Base-by-base conservation (phyloP, 345 rosid genomes). In the Pseudoturritis turrita region DNA sequence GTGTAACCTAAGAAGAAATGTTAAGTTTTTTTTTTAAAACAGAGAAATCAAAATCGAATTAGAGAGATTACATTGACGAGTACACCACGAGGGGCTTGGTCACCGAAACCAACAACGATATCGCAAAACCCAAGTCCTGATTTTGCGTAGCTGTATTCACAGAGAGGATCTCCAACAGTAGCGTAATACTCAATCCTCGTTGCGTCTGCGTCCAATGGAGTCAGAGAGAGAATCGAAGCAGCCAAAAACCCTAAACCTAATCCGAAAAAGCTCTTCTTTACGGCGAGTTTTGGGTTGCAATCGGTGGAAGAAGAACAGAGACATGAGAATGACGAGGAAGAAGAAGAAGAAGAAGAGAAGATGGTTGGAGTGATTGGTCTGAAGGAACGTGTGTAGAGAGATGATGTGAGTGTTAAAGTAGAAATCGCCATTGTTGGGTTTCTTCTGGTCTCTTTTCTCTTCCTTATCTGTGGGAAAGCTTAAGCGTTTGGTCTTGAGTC, bases 41-140 rank as follows among this genome's bases (percentile, higher is more conserved):
- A 59, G 25, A 31, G 31, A 39, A 51, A 13, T 11, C 4, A 23
- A 6, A 14, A 66, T 44, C 18, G 55, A 62, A 12, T 1, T 6
- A 29, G 26, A 64, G 14, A 36, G 29, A 26, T 36, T 63, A 93
- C 97, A 72, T 91, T 88, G 78, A 94, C 78, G 53, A 94, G 92
- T 77, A 85, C 86, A 29, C 82, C 89, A 68, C 84, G 85, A 0
- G 97, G 97, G n/a, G 86, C 97, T 75, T 81, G 82, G 37, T 40
- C 81, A 21, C 97, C 96, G 31, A 81, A 49, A 14, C 98, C 98
- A 9, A 77, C 81, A 36, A 68, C 43, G 50, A 94, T 59, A 68
- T 94, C 98, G 57, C 98, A 94, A 73, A 66, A 94, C 2, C 98
- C 98, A 44, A 94, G 94, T 23, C 97, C 98, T 0, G 98, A 87